Percentiles rank a stretch among this genome's conserved stretches.
phyloP scores from a whole-genome alignment of 805 yeast genomes.

The Kuraishia floccosa region DNA sequence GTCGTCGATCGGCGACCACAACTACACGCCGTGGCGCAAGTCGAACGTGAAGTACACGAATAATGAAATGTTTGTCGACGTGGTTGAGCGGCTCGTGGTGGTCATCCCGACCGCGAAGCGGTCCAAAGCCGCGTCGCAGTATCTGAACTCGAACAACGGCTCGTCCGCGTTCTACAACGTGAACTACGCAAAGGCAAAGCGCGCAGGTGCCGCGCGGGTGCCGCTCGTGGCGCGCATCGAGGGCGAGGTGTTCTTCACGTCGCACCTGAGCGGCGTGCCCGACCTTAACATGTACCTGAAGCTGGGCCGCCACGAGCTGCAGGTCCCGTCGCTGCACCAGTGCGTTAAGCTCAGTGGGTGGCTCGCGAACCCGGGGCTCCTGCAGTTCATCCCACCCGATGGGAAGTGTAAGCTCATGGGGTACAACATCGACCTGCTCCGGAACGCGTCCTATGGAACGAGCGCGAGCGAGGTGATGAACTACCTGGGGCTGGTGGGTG shows the following conservation, averaged over 20 bases:
- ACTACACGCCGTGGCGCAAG: conserved; percentile 65
- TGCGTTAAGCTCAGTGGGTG: conserved; percentile 51
- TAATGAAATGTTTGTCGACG: conserved; percentile 81
- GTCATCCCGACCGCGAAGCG: conserved; percentile 26
- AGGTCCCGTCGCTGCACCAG: conserved; percentile 40
- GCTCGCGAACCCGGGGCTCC: conserved; percentile 29
- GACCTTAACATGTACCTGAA: conserved; percentile 47
- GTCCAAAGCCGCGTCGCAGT: conserved; percentile 3
- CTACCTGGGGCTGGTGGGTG: conserved; percentile 41
- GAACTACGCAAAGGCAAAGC: conserved; percentile 8
- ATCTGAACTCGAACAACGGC: conserved; percentile 3
- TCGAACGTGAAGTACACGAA: conserved; percentile 58
- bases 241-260: conserved; percentile 54
- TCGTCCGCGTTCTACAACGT: conserved; percentile 18
- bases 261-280: conserved; percentile 74
- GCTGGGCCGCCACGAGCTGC: conserved; percentile 33
- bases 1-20: no score
- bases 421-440: conserved; percentile 46
- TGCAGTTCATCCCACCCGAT: conserved; percentile 83
- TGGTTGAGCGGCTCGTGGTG: conserved; percentile 54
- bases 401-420: conserved; percentile 55
- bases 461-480: conserved; percentile 9
- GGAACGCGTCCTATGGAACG: conserved; percentile 9
- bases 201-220: conserved; percentile 11
- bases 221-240: conserved; percentile 43